These are phyloP conservation scores for Clausena lansium DNA, from an alignment of 345 rosid species.

Conservation along the genomic window DNA sequence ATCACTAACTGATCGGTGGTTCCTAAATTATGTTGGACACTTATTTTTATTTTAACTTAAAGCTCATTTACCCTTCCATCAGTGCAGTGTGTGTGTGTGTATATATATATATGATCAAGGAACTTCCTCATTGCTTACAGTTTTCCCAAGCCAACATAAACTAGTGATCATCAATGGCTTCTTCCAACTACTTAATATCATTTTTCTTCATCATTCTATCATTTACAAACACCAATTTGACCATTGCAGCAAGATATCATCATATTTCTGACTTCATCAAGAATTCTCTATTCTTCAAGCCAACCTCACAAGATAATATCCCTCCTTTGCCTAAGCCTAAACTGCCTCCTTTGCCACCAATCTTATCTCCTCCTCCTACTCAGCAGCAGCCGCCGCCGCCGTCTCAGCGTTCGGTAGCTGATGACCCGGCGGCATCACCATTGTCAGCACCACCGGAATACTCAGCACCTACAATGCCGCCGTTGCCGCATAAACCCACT, in stretches of 20 bases:
- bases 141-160: background rate
- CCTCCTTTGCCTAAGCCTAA: background rate
- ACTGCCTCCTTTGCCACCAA: background rate
- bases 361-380: background rate
- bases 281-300: background rate
- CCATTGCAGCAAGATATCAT: background rate
- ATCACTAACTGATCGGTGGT: too few species aligned
- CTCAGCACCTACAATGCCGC: background rate
- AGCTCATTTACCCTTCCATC: too few species aligned
- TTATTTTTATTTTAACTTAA: too few species aligned
- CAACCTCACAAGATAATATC: background rate
- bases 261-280: background rate
- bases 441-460: too few species aligned
- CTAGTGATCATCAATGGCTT: background rate
- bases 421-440: background rate
- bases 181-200: background rate
- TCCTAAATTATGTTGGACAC: too few species aligned
- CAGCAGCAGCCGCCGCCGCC: background rate
- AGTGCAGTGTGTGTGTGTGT: too few species aligned
- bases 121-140: background rate
- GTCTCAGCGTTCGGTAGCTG: background rate
- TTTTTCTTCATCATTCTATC: background rate
- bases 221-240: background rate
- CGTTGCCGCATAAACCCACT: background rate
- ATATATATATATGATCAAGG: background rate